Evolutionary conservation across 345 rosid genomes (phyloP).

Genomic region (Eucalyptus erythrocorys): DNA sequence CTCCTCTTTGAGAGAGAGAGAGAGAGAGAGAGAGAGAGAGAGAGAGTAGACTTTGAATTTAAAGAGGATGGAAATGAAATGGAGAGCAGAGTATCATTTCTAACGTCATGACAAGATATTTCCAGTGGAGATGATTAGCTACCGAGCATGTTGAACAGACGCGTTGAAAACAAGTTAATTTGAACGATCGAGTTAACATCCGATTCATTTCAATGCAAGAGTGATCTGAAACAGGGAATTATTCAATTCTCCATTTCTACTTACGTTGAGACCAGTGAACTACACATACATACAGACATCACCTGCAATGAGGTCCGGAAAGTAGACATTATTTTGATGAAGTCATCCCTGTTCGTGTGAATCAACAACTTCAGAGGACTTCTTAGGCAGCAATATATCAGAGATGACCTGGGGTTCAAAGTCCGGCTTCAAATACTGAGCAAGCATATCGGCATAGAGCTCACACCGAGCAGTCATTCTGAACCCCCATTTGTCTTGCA

Average conservation of each 20-base stretch:
- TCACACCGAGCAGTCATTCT: conserved; percentile 83
- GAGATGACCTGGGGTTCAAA: conserved; percentile 67
- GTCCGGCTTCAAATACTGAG: conserved; percentile 49
- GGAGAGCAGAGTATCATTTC: too few relatives aligned
- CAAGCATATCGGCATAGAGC: conserved; percentile 49
- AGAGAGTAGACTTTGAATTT: too few relatives aligned
- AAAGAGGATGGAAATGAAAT: too few relatives aligned
- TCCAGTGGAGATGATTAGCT: too few relatives aligned
- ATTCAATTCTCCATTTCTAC: too few relatives aligned
- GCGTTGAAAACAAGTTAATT: not conserved
- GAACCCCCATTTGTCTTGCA: conserved; percentile 94
- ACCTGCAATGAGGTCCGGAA: not conserved
- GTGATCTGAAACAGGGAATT: too few relatives aligned
- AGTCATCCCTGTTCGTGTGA: not conserved
- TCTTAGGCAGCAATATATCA: conserved; percentile 65
- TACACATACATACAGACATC: not conserved
- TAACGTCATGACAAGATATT: too few relatives aligned
- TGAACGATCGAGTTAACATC: not conserved
- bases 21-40: too few relatives aligned
- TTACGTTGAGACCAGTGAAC: too few relatives aligned
- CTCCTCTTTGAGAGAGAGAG: too few relatives aligned
- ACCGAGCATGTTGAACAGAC: too few relatives aligned
- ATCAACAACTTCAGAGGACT: conserved; percentile 13
- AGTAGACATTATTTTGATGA: not conserved
- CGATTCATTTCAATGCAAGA: not conserved